Evolutionary conservation across 345 rosid genomes (phyloP).

Genomic region (Camelina neglecta): DNA sequence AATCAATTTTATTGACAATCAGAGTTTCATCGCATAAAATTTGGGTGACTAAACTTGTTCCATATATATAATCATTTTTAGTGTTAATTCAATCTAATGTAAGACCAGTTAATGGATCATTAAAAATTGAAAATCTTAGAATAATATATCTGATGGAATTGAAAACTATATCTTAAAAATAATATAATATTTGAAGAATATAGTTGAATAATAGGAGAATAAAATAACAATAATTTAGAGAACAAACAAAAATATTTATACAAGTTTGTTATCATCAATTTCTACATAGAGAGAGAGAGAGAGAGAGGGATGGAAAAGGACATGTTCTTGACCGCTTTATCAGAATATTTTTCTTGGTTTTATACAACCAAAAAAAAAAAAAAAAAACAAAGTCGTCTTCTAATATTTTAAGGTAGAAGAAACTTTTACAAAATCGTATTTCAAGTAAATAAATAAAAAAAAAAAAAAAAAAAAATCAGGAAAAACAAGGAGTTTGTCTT

Average conservation of each 20-base stretch:
- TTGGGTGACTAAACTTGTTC: not conserved
- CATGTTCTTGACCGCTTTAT: constrained; percentile 59
- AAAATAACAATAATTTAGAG: constrained; percentile 14
- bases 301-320: constrained; percentile 42
- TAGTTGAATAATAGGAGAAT: constrained; percentile 22
- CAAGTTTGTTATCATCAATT: constrained; percentile 43
- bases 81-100: constrained; percentile 22
- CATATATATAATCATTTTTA: not conserved
- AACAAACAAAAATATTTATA: constrained; percentile 39
- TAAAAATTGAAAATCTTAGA: not conserved
- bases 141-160: constrained; percentile 22
- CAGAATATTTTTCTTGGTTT: constrained; percentile 45
- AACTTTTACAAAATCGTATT: not conserved
- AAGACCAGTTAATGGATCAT: constrained; percentile 17
- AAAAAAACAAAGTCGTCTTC: constrained; percentile 39
- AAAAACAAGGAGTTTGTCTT: constrained; percentile 47
- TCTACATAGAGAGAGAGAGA: constrained; percentile 41
- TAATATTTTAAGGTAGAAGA: constrained; percentile 40
- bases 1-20: not conserved
- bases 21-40: constrained; percentile 13
- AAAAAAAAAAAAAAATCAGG: not conserved
- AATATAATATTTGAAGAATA: not conserved
- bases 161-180: constrained; percentile 4
- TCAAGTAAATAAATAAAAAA: not conserved
- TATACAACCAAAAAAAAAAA: not conserved